Evolutionary conservation across 192 early-diverging fungal species (phyloP), one percentile per base, ranked within the genome.

Genomic region (Linnemannia hyalina): DNA sequence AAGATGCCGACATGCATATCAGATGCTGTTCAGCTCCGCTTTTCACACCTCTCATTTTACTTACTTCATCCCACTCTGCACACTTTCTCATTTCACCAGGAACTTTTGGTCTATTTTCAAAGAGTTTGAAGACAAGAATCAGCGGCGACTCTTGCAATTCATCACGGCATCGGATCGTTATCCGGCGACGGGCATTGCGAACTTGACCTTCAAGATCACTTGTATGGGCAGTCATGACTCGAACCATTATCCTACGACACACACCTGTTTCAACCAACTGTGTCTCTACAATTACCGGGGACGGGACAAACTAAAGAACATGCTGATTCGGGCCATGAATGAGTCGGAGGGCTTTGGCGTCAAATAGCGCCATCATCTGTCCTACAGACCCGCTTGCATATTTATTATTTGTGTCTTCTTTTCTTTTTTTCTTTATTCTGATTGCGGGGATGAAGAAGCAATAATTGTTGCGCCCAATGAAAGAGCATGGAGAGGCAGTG

Each of bases 231-330:
- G 87, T 44, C 93, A 94, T 41, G 82, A 82, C 55, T 82, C 86
- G 75, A 87, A 82, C 73, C 92, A 97, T 26, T 89, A 97, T 49
- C 98, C 98, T 2, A 93, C 95, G 47, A 97, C 98, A 9, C 98
- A 97, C 82, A 99, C 98, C 0, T 99, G 98, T 85, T 98, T 97
- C 80, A 98, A 99, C 82, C 97, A 97, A 80, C 87, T 99, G 29
- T 92, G 96, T 18, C 88, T 99, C 8, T 97, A 94, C 87, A 90
- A 92, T 76, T 98, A 99, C 81, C 76, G 91, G 8, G 88, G 89
- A 18, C 90, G 92, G 72, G 90, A 93, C 32, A 95, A 95, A 79
- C 82, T 99, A 7, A 82, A 90, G 69, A 87, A 92, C 35, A 93
- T 95, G 87, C 79, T 99, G 23, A 42, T 88, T 41, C 89, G 90